These are phyloP conservation scores for Russula sp. DNA, from an alignment of 768 basidiomycete species.

Conservation along the genomic window DNA sequence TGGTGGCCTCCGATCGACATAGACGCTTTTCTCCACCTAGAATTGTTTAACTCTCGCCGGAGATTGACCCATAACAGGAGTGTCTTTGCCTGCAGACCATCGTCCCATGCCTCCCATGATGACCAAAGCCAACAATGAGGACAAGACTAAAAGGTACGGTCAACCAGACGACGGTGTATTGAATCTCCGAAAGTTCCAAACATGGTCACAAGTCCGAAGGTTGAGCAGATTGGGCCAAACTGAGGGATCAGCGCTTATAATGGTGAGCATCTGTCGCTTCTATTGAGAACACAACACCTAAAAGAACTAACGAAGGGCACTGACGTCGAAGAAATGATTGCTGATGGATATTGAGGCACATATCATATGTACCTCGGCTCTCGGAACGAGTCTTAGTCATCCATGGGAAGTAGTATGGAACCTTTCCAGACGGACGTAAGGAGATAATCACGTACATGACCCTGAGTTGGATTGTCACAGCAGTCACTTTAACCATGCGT, in stretches of 20 bases:
- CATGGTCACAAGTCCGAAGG: conserved; percentile 5
- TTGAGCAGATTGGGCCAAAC: neutral
- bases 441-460: conserved; percentile 14
- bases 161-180: neutral
- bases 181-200: conserved; percentile 13
- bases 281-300: conserved; percentile 7
- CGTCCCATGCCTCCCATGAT: neutral
- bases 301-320: neutral
- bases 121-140: neutral
- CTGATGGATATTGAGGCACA: neutral
- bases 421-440: neutral
- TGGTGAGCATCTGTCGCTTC: neutral
- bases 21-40: neutral
- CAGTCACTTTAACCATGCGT: neutral
- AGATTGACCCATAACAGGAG: conserved; percentile 7
- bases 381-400: conserved; percentile 12
- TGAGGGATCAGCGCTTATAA: conserved; percentile 3
- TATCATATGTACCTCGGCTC: neutral
- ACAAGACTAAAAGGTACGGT: neutral
- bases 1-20: neutral
- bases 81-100: neutral
- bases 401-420: conserved; percentile 11
- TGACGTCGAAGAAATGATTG: neutral
- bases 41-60: conserved; percentile 3
- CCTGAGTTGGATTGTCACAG: neutral